A percentile compares a stretch with the other conserved stretches of the same genome.
phyloP scores from a whole-genome alignment of 306 rosid genomes.

The Macrotyloma uniflorum region DNA sequence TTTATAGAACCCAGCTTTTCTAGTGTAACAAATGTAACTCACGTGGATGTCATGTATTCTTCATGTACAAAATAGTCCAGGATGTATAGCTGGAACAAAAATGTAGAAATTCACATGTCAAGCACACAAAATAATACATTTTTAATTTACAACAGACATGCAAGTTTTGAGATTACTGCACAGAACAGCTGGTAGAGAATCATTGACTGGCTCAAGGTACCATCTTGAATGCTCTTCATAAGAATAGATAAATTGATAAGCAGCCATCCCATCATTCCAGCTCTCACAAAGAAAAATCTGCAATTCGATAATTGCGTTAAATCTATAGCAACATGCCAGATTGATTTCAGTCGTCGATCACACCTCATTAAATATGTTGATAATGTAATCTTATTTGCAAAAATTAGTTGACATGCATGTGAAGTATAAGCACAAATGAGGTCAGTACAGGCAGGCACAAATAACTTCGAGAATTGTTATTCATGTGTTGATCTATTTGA shows the following conservation, averaged over 20 bases:
- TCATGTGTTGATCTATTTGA: not conserved
- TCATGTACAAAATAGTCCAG: constrained; percentile 89
- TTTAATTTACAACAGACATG: constrained; percentile 15
- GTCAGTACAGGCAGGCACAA: too few relatives aligned
- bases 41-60: constrained; percentile 99
- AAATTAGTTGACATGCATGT: constrained; percentile 17
- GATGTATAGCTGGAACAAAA: constrained; percentile 72
- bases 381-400: constrained; percentile 9
- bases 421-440: not conserved
- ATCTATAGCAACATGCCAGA: constrained; percentile 29
- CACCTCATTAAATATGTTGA: constrained; percentile 13
- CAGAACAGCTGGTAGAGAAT: constrained; percentile 84
- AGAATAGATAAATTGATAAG: constrained; percentile 83
- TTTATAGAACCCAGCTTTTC: constrained; percentile 16
- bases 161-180: constrained; percentile 61
- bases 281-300: constrained; percentile 98
- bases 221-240: constrained; percentile 68
- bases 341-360: constrained; percentile 27
- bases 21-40: constrained; percentile 28
- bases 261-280: constrained; percentile 99
- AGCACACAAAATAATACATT: not conserved
- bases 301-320: constrained; percentile 35
- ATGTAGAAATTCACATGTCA: constrained; percentile 25
- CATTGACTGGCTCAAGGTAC: constrained; percentile 70
- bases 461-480: not conserved